phyloP scores from a whole-genome alignment of 2,329 filamentous ascomycete species.

The Fusarium nelsonii region DNA sequence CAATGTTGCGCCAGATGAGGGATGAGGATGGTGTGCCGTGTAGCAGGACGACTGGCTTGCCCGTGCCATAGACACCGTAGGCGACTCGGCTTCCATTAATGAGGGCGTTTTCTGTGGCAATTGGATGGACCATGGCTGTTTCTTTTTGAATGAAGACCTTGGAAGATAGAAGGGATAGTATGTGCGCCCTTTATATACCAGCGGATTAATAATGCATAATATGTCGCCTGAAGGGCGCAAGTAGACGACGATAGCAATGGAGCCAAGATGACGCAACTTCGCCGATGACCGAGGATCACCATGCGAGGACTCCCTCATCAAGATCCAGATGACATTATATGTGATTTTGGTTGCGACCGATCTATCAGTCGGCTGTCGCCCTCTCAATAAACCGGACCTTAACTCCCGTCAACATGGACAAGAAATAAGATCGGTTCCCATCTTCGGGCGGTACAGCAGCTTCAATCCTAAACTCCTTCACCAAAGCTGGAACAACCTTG shows the following conservation, averaged over 20 bases:
- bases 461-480: conserved; percentile 60
- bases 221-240: conserved; percentile 41
- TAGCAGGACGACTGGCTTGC: conserved; percentile 48
- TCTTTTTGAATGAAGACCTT: neutral
- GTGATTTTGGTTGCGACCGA: too few species aligned
- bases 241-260: neutral
- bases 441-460: conserved; percentile 55
- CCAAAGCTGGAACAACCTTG: conserved; percentile 58
- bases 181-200: conserved; percentile 10
- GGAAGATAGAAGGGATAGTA: rapidly evolving
- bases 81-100: conserved; percentile 47
- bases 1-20: conserved; percentile 51
- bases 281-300: neutral
- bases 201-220: conserved; percentile 27
- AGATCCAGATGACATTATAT: rapidly evolving
- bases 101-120: conserved; percentile 47
- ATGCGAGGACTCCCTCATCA: too few species aligned
- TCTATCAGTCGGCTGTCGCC: neutral
- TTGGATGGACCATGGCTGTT: conserved; percentile 30
- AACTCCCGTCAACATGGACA: conserved; percentile 65
- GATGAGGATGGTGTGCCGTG: conserved; percentile 54
- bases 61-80: conserved; percentile 47
- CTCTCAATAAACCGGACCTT: conserved; percentile 55
- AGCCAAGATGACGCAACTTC: neutral
- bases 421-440: conserved; percentile 61